Percentiles rank a stretch among this genome's conserved stretches.
These are phyloP conservation scores for Ceratocystis harringtonii DNA, from an alignment of 2,329 filamentous ascomycete genomes.

Conservation along the genomic window DNA sequence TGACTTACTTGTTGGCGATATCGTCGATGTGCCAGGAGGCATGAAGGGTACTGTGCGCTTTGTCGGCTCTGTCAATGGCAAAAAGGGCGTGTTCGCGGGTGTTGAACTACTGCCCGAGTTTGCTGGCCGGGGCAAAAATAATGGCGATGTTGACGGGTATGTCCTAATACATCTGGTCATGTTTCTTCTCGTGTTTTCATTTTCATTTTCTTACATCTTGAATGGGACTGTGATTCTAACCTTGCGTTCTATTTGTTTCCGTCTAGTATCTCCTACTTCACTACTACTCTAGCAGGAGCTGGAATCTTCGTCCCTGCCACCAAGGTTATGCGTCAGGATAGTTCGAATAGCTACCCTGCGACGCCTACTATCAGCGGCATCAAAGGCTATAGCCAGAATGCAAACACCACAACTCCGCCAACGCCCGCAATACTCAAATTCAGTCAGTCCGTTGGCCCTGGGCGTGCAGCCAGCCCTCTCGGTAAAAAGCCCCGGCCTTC, in stretches of 20 bases:
- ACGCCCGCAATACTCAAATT: slow-evolving; percentile 60
- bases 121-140: slow-evolving; percentile 80
- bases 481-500: slow-evolving; percentile 54
- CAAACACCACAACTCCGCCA: slow-evolving; percentile 47
- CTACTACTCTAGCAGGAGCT: slow-evolving; percentile 58
- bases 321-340: slow-evolving; percentile 58
- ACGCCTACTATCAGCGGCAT: slow-evolving; percentile 48
- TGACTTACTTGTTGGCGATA: slow-evolving; percentile 58
- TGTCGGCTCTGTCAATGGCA: slow-evolving; percentile 70
- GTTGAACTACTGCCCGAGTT: slow-evolving; percentile 76
- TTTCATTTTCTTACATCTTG: background rate
- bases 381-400: slow-evolving; percentile 40
- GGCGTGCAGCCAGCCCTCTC: slow-evolving; percentile 54
- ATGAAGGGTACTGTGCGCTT: slow-evolving; percentile 88
- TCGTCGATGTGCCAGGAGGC: slow-evolving; percentile 80
- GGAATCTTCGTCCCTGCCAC: slow-evolving; percentile 86
- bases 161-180: slow-evolving; percentile 20
- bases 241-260: background rate
- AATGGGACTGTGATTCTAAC: too few relatives aligned
- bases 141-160: slow-evolving; percentile 87
- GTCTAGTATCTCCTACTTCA: slow-evolving; percentile 59
- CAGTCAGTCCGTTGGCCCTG: slow-evolving; percentile 73
- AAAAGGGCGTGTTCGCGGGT: slow-evolving; percentile 81
- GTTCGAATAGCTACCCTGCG: slow-evolving; percentile 41
- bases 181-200: slow-evolving; percentile 1